Conservation (phyloP, 1,284 basidiomycete species). For the Stereum hirsutum region DNA sequence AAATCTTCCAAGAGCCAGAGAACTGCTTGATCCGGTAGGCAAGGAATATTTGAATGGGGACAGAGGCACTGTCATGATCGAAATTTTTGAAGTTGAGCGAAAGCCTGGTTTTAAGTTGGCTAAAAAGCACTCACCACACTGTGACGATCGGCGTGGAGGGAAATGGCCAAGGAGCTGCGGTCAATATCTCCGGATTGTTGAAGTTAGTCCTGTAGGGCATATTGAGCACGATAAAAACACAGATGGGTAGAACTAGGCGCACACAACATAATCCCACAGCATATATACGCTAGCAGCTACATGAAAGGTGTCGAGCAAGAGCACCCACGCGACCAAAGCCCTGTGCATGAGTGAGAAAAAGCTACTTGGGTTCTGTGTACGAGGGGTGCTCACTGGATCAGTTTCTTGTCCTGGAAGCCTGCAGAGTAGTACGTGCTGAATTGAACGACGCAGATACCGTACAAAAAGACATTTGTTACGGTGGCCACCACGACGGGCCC, state of each 20-base stretch:
- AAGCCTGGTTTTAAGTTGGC: too few species aligned
- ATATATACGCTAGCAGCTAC: conserved; percentile 21
- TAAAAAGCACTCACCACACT: conserved; percentile 6
- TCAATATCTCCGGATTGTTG: conserved; percentile 16
- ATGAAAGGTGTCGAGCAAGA: conserved; percentile 23
- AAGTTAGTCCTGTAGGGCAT: too few species aligned
- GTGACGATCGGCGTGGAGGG: conserved; percentile 22
- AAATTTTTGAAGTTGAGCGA: too few species aligned
- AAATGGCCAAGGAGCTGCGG: conserved; percentile 21
- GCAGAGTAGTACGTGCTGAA: not conserved
- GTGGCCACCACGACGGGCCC: conserved; percentile 1
- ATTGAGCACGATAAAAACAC: too few species aligned
- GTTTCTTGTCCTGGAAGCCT: not conserved
- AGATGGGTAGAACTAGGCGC: too few species aligned
- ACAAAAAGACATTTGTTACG: conserved; percentile 2
- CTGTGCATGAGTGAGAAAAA: conserved; percentile 8
- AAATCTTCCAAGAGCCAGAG: conserved; percentile 17
- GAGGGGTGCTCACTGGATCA: conserved; percentile 1
- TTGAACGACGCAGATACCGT: conserved; percentile 1
- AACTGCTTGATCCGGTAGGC: conserved; percentile 23
- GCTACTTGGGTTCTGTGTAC: not conserved
- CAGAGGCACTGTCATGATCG: conserved; percentile 19
- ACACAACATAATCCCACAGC: conserved; percentile 24
- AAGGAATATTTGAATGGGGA: conserved; percentile 25
- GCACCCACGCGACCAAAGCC: conserved; percentile 22